These are phyloP conservation scores for Botrytis squamosa DNA, from an alignment of 2,329 filamentous ascomycete genomes.

Conservation along the genomic window DNA sequence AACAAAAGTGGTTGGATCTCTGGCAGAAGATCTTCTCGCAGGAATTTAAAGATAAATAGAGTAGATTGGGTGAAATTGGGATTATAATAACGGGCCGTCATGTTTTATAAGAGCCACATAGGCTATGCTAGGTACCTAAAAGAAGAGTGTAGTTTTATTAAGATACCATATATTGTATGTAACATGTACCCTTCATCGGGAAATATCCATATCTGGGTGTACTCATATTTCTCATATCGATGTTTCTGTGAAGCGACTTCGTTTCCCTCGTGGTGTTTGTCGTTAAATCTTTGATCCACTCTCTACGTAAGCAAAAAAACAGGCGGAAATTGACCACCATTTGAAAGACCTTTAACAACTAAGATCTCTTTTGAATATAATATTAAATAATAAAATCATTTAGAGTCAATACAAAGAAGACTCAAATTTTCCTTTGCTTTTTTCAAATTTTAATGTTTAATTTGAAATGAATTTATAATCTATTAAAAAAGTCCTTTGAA, in stretches of 20 bases:
- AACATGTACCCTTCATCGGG: not conserved
- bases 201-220: not conserved
- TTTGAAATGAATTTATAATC: too few relatives aligned
- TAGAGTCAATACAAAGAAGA: too few relatives aligned
- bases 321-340: too few relatives aligned
- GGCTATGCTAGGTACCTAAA: constrained; percentile 7
- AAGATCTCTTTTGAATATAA: too few relatives aligned
- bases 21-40: constrained; percentile 68
- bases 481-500: too few relatives aligned
- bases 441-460: too few relatives aligned
- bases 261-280: not conserved
- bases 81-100: not conserved
- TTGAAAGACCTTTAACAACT: too few relatives aligned
- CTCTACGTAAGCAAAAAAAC: too few relatives aligned
- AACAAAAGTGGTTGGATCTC: constrained; percentile 71
- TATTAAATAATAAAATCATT: too few relatives aligned
- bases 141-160: not conserved
- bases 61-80: not conserved
- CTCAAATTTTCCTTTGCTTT: too few relatives aligned
- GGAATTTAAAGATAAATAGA: constrained; percentile 37
- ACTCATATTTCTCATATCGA: not conserved
- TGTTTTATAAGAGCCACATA: not conserved
- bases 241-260: not conserved
- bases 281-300: not conserved
- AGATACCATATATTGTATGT: not conserved